Evolutionary conservation across 176 grass and related monocot genomes (phyloP), one percentile per base, ranked within the genome.

Genomic region (Oropetium thomaeum): DNA sequence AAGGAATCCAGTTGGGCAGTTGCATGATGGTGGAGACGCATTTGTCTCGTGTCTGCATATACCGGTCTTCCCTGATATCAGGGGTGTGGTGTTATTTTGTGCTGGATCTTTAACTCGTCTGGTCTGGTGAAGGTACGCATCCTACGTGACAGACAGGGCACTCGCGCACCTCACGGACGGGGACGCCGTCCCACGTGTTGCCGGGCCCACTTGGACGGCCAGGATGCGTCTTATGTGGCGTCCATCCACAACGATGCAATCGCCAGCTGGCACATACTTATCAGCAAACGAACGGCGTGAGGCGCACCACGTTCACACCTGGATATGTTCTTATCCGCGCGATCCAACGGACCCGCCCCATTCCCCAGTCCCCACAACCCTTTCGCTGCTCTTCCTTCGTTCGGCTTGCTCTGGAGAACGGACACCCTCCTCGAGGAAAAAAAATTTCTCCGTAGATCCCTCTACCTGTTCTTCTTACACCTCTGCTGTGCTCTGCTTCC

Each of bases 321-420:
- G 65, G 77, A 87, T 91, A 61, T 67, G 61, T 45, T 81, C 81
- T 84, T 91, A 91, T 83, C 81, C 81, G 76, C 80, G 67, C 77
- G 85, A 90, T 90, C 89, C 81, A 55, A 87, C 89, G 84, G 89
- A 87, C 75, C 49, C 42, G 62, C 67, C 67, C 81, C 16, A 67
- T 61, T 82, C 52, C 64, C 81, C 16, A 67, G 52, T 82, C 52
- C 64, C 37, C 74, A 78, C 78, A 57, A 37, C 27, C 32, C 52
- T 61, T 10, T 15, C 16, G 0, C 7, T 65, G 32, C 82, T 65
- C 44, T 58, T 32, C 70, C 38, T 52, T n/a, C 25, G 70, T n/a
- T n/a, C n/a, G n/a, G n/a, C n/a, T n/a, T n/a, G 34, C 58, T 60
- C 41, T 59, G 74, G 39, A 73, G 17, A 30, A 10, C 30, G 17